Evolutionary conservation across 2,329 filamentous ascomycete species (phyloP), one percentile per base, ranked within the genome.

Genomic region (Sclerotinia nivalis): DNA sequence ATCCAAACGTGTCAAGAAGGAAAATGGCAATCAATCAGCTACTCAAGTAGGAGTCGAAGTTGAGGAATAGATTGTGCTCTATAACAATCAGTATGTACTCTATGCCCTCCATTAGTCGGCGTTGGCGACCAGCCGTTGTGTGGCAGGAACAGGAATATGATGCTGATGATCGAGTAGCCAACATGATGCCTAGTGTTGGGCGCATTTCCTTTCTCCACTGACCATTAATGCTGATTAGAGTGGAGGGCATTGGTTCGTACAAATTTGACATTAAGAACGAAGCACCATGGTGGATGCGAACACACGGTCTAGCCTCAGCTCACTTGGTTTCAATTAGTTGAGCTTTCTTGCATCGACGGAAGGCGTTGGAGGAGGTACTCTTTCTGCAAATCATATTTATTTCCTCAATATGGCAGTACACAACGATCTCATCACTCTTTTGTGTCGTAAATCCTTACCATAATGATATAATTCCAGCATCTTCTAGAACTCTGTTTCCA

Each of bases 1-100:
- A 20, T 31, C 65, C 18, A 67, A 67, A 10, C 50, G 65, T n/a
- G 20, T 47, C 40, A 67, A 59, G 40, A 67, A 45, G 43, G 65
- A 59, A 47, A 59, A 34, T 18, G 40, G 9, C 15, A n/a, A 40
- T 1, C 22, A 40, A 37, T 25, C 45, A 37, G 45, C 60, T 37
- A 13, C 45, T 28, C 8, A 64, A 20, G 10, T 45, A n/a, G 50
- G 50, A 47, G 54, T 59, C 31, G 52, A 59, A 12, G 31, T 12
- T 55, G 34, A 67, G 25, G 45, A 25, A 49, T 50, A 58, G 22
- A 31, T 6, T 40, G 2, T 40, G 60, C 7, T 20, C 31, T 10
- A 37, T 50, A 4, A 22, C 34, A 10, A 18, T 37, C 47, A 3
- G 45, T 64, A 20, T 25, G 47, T 22, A 40, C 9, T 10, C 9